Evolutionary conservation across 495 filamentous ascomycete species (phyloP).

Genomic region (Penicillium alfredii): DNA sequence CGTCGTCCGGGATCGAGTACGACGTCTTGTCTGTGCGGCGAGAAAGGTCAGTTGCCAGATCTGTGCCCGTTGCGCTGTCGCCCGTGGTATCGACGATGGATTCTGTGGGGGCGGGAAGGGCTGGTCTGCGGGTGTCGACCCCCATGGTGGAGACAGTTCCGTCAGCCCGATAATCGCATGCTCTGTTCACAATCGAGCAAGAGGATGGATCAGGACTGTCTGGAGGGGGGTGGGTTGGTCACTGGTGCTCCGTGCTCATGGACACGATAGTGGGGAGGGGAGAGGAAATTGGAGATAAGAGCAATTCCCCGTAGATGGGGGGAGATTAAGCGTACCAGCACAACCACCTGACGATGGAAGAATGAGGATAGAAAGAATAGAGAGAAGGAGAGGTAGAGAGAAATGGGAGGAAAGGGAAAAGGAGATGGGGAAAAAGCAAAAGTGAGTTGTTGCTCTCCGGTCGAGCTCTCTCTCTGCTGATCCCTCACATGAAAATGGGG

Average conservation of each 20-base stretch:
- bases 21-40: constrained; percentile 73
- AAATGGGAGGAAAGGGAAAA: background rate
- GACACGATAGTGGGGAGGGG: constrained; percentile 16
- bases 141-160: constrained; percentile 53
- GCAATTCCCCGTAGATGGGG: background rate
- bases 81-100: constrained; percentile 58
- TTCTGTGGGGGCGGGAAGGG: constrained; percentile 74
- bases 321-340: constrained; percentile 27
- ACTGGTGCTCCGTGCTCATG: constrained; percentile 13
- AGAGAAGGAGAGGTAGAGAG: constrained; percentile 4
- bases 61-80: constrained; percentile 58
- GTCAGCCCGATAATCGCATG: constrained; percentile 35
- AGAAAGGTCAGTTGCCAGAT: constrained; percentile 73
- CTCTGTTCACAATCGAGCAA: constrained; percentile 13
- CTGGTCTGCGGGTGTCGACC: constrained; percentile 60
- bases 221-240: constrained; percentile 9
- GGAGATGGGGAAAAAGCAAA: constrained; percentile 16
- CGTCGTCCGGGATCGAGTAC: constrained; percentile 94
- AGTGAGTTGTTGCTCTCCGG: constrained; percentile 17
- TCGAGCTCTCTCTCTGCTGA: constrained; percentile 14
- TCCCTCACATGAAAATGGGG: constrained; percentile 21
- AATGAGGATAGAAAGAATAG: constrained; percentile 4
- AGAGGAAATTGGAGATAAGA: constrained; percentile 10
- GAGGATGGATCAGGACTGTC: constrained; percentile 17
- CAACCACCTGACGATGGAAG: constrained; percentile 12